Evolutionary conservation across 768 basidiomycete species (phyloP), one percentile per base, ranked within the genome.

Genomic region (Rhodotorula paludigena): DNA sequence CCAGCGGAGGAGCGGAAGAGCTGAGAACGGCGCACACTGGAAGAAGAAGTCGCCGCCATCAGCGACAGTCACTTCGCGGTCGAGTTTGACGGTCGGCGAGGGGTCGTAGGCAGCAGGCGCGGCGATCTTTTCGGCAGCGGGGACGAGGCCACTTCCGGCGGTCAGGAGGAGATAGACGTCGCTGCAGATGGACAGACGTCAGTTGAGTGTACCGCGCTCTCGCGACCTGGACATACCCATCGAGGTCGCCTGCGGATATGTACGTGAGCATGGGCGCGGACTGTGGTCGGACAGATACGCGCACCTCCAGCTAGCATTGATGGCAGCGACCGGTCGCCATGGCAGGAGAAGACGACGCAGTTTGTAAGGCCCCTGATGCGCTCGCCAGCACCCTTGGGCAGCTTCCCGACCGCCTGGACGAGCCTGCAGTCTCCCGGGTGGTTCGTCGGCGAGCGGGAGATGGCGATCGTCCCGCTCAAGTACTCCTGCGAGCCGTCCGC

Each of bases 401-500:
- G 44, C n/a, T 21, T 23, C 0, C 69, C 66, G 8, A 64, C 60
- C 1, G 70, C 70, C 3, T 6, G 35, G 36, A 65, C 89, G 86
- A 74, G 83, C 77, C 60, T 71, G 84, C 51, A 21, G 74, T 89
- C 89, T 23, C 89, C 89, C 10, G 87, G 84, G 75, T 90, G 88
- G 35, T 84, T 83, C 15, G 88, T 85, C 14, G 89, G 89, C 75
- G 85, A 89, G 63, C 89, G 81, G 10, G 84, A 86, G 54, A 90
- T 84, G 32, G 83, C 81, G 66, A 84, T 84, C 62, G 80, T 78
- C 33, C 89, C 89, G 75, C 83, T 76, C 6, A 90, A 75, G 78
- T 83, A 87, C 15, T 69, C 78, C 3, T 85, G 84, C 44, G 83
- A 76, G 80, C 81, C 36, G 77, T 74, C 74, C 86, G 86, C 28